Percentiles rank a stretch among this genome's conserved stretches.
Conservation (phyloP, 2,329 filamentous ascomycete genomes). For the Ustilaginoidea virens region DNA sequence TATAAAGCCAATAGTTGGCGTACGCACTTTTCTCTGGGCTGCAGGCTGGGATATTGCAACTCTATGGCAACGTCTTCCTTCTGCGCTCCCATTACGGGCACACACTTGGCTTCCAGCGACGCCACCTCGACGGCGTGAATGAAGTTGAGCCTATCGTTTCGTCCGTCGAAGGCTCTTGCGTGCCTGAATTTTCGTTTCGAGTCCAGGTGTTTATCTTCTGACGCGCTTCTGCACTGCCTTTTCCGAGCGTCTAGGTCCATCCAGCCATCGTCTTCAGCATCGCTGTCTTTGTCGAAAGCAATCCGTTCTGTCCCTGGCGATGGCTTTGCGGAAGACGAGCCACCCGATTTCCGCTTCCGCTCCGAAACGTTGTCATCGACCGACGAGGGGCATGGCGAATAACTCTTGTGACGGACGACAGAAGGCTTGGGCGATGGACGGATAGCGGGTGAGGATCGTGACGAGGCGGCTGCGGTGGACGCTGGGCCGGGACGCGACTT, state of each 20-base stretch:
- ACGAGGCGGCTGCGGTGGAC: slow-evolving; percentile 8
- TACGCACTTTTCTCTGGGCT: slow-evolving; percentile 49
- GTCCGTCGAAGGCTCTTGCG: slow-evolving; percentile 28
- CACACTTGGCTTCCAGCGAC: slow-evolving; percentile 33
- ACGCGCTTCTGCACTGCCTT: slow-evolving; percentile 27
- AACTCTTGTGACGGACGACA: slow-evolving; percentile 21
- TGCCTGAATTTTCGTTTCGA: slow-evolving; percentile 30
- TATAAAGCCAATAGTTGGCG: too few relatives aligned
- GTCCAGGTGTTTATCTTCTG: slow-evolving; percentile 27
- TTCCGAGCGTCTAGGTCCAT: slow-evolving; percentile 31
- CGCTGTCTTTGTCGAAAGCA: slow-evolving; percentile 34
- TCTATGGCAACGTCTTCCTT: slow-evolving; percentile 44
- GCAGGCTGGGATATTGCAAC: slow-evolving; percentile 72
- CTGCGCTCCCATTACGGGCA: slow-evolving; percentile 31
- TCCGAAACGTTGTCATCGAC: slow-evolving; percentile 20
- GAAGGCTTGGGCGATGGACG: slow-evolving; percentile 26
- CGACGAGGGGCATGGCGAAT: slow-evolving; percentile 26
- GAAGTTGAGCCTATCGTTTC: slow-evolving; percentile 26
- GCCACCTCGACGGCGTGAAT: slow-evolving; percentile 45
- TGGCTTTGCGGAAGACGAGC: slow-evolving; percentile 10
- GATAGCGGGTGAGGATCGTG: slow-evolving; percentile 18
- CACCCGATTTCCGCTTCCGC: slow-evolving; percentile 33
- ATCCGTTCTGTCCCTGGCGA: slow-evolving; percentile 34
- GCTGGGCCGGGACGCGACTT: slow-evolving; percentile 15
- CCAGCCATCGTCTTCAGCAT: slow-evolving; percentile 38